phyloP scores from a whole-genome alignment of 768 basidiomycete genomes.

The Lactifluus volemus region DNA sequence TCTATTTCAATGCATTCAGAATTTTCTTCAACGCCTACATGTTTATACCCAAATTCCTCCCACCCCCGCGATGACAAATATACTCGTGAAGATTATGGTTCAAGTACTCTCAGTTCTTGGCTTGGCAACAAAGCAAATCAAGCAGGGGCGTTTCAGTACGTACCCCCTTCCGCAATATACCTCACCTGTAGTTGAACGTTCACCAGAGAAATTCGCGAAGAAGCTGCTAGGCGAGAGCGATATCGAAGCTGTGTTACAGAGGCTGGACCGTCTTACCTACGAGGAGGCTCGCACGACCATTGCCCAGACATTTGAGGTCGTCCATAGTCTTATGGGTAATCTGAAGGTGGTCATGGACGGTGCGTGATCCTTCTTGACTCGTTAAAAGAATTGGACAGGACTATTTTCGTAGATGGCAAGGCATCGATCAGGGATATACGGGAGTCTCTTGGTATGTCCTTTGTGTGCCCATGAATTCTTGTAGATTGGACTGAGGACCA shows the following conservation, averaged over 20 bases:
- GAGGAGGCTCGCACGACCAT: background rate
- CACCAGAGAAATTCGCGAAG: background rate
- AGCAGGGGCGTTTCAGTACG: slow-evolving; percentile 4
- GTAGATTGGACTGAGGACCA: too few species aligned
- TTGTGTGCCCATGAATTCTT: too few species aligned
- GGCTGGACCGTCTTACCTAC: background rate
- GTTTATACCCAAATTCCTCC: background rate
- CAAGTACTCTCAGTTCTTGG: slow-evolving; percentile 5
- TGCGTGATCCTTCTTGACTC: background rate
- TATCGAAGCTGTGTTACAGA: background rate
- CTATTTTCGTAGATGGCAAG: background rate
- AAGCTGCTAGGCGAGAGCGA: slow-evolving; percentile 1
- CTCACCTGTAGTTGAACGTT: background rate
- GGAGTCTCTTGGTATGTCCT: background rate
- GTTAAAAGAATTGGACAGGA: background rate
- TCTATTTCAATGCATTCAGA: background rate
- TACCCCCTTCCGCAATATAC: background rate
- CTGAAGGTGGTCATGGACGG: background rate
- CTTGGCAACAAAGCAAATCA: slow-evolving; percentile 1
- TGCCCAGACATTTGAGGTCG: background rate
- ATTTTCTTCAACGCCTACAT: background rate
- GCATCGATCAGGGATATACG: background rate
- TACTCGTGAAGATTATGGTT: background rate
- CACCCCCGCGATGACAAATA: background rate
- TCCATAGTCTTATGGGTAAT: background rate